Conservation (phyloP, 192 early-diverging fungal genomes). For the Gonapodya sp. region DNA sequence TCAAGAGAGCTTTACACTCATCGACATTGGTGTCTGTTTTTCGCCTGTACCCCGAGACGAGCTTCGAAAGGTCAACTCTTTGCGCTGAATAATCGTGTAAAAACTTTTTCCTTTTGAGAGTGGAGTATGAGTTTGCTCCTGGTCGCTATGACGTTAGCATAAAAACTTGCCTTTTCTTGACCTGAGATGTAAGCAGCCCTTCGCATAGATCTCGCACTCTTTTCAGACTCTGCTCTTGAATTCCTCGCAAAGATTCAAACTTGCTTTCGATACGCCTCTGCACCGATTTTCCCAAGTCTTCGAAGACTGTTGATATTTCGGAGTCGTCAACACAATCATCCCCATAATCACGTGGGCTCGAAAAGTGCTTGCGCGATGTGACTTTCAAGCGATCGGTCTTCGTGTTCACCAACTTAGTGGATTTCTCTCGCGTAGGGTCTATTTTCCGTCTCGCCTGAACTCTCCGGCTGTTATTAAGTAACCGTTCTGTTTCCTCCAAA, state of each 20-base stretch:
- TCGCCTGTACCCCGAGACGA: not conserved
- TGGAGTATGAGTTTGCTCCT: not conserved
- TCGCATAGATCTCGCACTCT: not conserved
- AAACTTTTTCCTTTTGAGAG: not conserved
- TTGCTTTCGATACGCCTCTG: not conserved
- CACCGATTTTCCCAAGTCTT: not conserved
- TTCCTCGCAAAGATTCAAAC: not conserved
- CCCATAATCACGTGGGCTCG: not conserved
- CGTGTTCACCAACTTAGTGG: not conserved
- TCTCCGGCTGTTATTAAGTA: not conserved
- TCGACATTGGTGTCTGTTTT: not conserved
- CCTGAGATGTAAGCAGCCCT: not conserved
- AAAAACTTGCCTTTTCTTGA: not conserved
- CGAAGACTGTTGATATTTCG: not conserved
- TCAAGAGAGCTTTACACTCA: not conserved
- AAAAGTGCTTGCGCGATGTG: not conserved
- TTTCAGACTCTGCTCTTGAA: not conserved
- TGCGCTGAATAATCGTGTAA: not conserved
- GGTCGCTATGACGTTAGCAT: not conserved
- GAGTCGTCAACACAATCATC: not conserved
- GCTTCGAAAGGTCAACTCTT: not conserved
- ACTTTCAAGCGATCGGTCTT: not conserved
- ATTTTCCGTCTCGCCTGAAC: not conserved
- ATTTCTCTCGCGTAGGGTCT: not conserved
- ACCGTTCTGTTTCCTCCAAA: too few species aligned